These are phyloP conservation scores for Acer yangbiense DNA, from an alignment of 345 rosid species.

Conservation along the genomic window DNA sequence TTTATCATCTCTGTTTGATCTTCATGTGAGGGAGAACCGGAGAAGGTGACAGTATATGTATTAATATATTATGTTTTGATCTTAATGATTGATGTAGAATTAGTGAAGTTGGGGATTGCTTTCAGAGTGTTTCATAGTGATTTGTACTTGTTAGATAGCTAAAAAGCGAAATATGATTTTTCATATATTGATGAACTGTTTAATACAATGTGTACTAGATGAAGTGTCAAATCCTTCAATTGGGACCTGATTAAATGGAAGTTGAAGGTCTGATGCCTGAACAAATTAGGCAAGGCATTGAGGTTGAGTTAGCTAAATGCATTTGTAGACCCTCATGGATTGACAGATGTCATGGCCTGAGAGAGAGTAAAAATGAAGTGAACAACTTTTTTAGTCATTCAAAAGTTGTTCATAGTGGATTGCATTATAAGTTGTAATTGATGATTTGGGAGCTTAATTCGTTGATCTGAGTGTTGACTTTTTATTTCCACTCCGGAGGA, in stretches of 20 bases:
- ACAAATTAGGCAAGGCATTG: background rate
- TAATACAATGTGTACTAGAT: no score
- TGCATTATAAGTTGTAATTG: background rate
- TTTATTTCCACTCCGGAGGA: background rate
- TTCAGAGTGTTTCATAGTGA: background rate
- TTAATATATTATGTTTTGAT: background rate
- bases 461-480: background rate
- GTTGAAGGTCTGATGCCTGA: background rate
- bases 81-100: background rate
- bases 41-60: background rate
- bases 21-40: no score
- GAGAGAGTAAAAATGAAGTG: background rate
- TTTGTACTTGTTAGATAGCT: background rate
- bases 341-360: background rate
- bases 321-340: background rate
- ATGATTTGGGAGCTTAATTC: background rate
- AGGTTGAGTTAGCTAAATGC: background rate
- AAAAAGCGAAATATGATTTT: conserved; percentile 8
- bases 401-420: conserved; percentile 1
- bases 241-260: conserved; percentile 10
- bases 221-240: background rate
- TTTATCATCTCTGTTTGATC: no score
- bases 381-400: background rate
- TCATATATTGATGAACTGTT: no score
- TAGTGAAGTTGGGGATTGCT: conserved; percentile 2